A percentile compares a stretch with the other conserved stretches of the same genome.
Evolutionary conservation across 148 eudicot genomes (phyloP).

Genomic region (Euryodendron excelsum): DNA sequence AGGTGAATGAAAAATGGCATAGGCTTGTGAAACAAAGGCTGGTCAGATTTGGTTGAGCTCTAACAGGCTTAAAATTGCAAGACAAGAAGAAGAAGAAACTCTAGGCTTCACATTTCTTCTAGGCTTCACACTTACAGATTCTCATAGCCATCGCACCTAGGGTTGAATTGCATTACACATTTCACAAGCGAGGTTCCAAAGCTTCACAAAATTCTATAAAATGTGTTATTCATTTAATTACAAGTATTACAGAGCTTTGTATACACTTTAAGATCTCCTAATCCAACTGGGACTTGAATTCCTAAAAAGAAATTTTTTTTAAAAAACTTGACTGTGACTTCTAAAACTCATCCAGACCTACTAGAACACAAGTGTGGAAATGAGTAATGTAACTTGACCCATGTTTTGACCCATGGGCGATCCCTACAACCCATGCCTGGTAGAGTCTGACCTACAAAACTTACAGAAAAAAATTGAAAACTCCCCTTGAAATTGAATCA

Average conservation of each 20-base stretch:
- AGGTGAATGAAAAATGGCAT: not conserved
- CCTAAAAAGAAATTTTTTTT: not conserved
- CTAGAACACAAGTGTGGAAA: not conserved
- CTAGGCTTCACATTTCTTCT: not conserved
- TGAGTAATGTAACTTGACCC: not conserved
- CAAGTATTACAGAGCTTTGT: not conserved
- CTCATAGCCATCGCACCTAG: too few relatives aligned
- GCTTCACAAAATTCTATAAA: not conserved
- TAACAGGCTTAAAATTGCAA: not conserved
- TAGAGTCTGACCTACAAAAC: not conserved
- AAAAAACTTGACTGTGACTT: not conserved
- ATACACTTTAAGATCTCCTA: not conserved
- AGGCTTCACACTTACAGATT: too few relatives aligned
- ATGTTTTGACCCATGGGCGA: too few relatives aligned
- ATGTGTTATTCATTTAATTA: not conserved
- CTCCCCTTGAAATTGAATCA: not conserved
- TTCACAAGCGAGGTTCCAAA: not conserved
- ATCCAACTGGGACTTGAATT: not conserved
- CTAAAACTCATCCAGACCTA: not conserved
- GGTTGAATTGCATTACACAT: not conserved
- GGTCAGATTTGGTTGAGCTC: not conserved
- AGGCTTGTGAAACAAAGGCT: not conserved
- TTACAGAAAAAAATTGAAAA: not conserved
- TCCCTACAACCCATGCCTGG: too few relatives aligned
- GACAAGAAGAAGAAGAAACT: not conserved